A percentile compares a stretch with the other conserved stretches of the same genome.
These are phyloP conservation scores for Talaromyces sp. DNA, from an alignment of 2,329 filamentous ascomycete genomes.

Conservation along the genomic window DNA sequence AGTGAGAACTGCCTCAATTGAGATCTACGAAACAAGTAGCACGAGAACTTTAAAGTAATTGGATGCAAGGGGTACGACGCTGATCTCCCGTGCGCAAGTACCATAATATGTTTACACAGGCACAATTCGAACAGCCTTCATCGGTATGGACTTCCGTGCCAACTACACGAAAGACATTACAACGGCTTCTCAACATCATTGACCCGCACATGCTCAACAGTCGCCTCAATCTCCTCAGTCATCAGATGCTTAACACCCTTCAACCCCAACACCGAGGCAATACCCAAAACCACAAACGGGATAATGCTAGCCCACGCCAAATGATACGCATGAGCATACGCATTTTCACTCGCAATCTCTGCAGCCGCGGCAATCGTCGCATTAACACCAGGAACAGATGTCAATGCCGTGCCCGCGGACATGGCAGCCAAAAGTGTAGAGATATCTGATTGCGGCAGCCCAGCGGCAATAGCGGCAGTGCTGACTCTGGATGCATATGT, in stretches of 20 bases:
- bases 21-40: too few relatives aligned
- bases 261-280: conserved; percentile 44
- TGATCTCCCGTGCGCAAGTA: too few relatives aligned
- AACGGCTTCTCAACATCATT: neutral
- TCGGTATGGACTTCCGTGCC: too few relatives aligned
- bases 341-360: conserved; percentile 40
- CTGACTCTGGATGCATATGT: neutral
- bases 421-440: neutral
- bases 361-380: conserved; percentile 39
- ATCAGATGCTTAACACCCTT: conserved; percentile 52
- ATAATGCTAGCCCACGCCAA: conserved; percentile 52
- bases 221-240: conserved; percentile 52
- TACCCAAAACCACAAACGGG: conserved; percentile 51
- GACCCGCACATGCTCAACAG: conserved; percentile 11
- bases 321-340: conserved; percentile 50
- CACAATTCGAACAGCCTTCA: too few relatives aligned
- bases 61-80: too few relatives aligned
- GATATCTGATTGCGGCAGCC: neutral
- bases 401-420: neutral
- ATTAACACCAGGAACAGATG: conserved; percentile 37
- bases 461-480: neutral
- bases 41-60: too few relatives aligned
- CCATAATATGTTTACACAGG: too few relatives aligned
- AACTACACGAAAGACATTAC: too few relatives aligned
- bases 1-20: too few relatives aligned